Percentiles rank a stretch among this genome's conserved stretches.
These are phyloP conservation scores for Deinandra increscens DNA, from an alignment of 129 eudicot genomes.

Conservation along the genomic window DNA sequence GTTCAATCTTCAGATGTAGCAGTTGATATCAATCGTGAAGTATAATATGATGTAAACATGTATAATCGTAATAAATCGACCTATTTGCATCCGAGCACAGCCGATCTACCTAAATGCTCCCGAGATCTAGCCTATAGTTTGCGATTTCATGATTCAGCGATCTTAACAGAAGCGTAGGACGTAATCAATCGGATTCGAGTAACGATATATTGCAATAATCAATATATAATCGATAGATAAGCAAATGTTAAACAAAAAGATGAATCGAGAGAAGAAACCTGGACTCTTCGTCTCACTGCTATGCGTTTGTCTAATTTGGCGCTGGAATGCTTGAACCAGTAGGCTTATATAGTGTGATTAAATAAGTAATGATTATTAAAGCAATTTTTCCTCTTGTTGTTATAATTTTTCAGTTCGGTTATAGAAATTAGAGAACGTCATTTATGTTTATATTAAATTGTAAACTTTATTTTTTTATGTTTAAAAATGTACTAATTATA, in stretches of 20 bases:
- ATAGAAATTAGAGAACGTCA: too few species aligned
- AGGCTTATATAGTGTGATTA: constrained; percentile 13
- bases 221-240: background rate
- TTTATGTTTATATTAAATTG: too few species aligned
- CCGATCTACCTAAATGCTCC: constrained; percentile 4
- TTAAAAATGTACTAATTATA: too few species aligned
- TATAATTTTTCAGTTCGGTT: too few species aligned
- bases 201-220: background rate
- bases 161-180: constrained; percentile 5
- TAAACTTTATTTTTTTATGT: too few species aligned
- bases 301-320: constrained; percentile 22
- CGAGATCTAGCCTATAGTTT: constrained; percentile 1
- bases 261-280: constrained; percentile 27
- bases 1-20: constrained; percentile 8
- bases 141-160: constrained; percentile 4
- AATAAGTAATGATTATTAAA: background rate
- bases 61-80: background rate
- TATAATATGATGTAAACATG: constrained; percentile 4
- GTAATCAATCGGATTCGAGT: constrained; percentile 8
- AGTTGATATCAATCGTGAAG: background rate
- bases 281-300: constrained; percentile 8
- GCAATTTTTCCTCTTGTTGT: too few species aligned
- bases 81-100: constrained; percentile 7
- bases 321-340: constrained; percentile 25
- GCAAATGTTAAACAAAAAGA: background rate